Conservation (phyloP, 805 yeast genomes). For the Ogataea ganodermae region DNA sequence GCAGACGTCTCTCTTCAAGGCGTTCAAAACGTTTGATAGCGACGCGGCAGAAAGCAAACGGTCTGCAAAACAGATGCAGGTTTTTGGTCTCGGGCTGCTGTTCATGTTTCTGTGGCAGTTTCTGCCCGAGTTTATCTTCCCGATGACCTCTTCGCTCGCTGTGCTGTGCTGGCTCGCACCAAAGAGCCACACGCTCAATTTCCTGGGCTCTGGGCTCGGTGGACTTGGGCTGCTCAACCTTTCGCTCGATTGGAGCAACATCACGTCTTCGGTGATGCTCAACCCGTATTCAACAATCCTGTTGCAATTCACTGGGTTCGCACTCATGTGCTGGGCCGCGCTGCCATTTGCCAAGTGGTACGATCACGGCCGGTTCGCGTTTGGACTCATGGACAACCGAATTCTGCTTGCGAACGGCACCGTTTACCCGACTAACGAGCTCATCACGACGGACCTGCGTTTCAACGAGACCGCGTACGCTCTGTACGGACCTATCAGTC, state of each 20-base stretch:
- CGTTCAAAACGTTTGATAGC: slow-evolving; percentile 18
- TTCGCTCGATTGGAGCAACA: slow-evolving; percentile 55
- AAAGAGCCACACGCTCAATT: slow-evolving; percentile 40
- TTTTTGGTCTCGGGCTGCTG: slow-evolving; percentile 39
- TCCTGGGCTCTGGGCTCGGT: slow-evolving; percentile 54
- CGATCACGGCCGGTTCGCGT: slow-evolving; percentile 31
- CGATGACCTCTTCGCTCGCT: slow-evolving; percentile 51
- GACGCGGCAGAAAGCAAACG: slow-evolving; percentile 17
- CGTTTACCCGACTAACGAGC: slow-evolving; percentile 43
- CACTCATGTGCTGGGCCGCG: slow-evolving; percentile 48
- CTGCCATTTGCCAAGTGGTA: slow-evolving; percentile 50
- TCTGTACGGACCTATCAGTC: slow-evolving; percentile 44
- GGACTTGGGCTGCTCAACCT: slow-evolving; percentile 53
- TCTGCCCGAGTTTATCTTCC: slow-evolving; percentile 50
- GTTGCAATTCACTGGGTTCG: slow-evolving; percentile 49
- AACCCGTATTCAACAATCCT: slow-evolving; percentile 55
- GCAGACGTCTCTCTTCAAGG: slow-evolving; percentile 49
- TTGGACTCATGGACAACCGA: slow-evolving; percentile 51
- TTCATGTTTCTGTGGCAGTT: slow-evolving; percentile 48
- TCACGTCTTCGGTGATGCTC: slow-evolving; percentile 50
- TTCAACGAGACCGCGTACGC: slow-evolving; percentile 50
- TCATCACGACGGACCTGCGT: slow-evolving; percentile 41
- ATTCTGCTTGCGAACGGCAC: slow-evolving; percentile 41
- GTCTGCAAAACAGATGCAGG: slow-evolving; percentile 32
- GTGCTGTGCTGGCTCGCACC: slow-evolving; percentile 53